These are phyloP conservation scores for Sarocladium kiliense DNA, from an alignment of 2,329 filamentous ascomycete species.

Conservation along the genomic window DNA sequence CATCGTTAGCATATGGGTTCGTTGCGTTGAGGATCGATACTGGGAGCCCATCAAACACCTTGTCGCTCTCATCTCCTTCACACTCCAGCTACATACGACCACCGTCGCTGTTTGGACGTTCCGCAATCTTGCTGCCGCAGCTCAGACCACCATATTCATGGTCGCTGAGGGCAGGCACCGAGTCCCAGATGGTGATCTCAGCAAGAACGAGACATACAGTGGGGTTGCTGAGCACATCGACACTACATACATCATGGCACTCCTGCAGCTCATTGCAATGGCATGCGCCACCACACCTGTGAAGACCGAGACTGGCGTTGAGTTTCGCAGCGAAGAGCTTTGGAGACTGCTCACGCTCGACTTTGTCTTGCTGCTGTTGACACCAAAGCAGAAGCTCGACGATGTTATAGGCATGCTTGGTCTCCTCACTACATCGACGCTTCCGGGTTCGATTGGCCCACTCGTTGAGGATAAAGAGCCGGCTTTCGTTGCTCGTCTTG, in stretches of 20 bases:
- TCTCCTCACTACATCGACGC: conserved; percentile 61
- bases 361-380: conserved; percentile 62
- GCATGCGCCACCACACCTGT: conserved; percentile 45
- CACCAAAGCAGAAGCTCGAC: conserved; percentile 56
- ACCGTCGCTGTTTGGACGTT: conserved; percentile 56
- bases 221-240: conserved; percentile 52
- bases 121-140: conserved; percentile 48
- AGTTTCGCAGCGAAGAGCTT: conserved; percentile 40
- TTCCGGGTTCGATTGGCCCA: conserved; percentile 58
- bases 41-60: conserved; percentile 61
- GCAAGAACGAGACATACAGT: conserved; percentile 30
- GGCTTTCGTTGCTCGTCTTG: conserved; percentile 34
- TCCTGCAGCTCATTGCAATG: conserved; percentile 60
- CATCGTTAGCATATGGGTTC: conserved; percentile 62
- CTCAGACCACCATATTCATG: conserved; percentile 54
- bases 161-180: conserved; percentile 54
- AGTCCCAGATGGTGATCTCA: conserved; percentile 41
- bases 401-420: conserved; percentile 62
- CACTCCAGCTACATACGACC: conserved; percentile 56
- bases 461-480: conserved; percentile 43
- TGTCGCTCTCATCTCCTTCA: conserved; percentile 58
- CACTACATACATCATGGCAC: conserved; percentile 55
- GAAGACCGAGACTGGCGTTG: conserved; percentile 23
- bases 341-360: conserved; percentile 65
- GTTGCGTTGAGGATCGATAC: conserved; percentile 59